Base-by-base conservation (phyloP, 2,329 filamentous ascomycete genomes). In the Fusarium compactum region DNA sequence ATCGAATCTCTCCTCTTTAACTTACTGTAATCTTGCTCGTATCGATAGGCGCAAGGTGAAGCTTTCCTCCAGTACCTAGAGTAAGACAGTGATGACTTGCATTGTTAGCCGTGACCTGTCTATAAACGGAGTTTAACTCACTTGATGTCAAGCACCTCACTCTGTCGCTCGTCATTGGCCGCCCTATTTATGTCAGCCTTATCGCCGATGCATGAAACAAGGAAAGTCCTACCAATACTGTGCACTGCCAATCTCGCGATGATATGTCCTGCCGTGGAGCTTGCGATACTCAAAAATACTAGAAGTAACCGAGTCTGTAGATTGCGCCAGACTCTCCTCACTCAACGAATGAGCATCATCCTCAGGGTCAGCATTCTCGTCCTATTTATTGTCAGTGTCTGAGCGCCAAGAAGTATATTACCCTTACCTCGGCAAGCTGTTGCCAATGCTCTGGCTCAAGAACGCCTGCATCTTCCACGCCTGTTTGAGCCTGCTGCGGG, bases 241-340 rank as follows among this genome's bases (percentile, higher is more conserved):
- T 5, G 61, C 61, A n/a, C 22, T 64, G 0, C 61, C 61, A 11
- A 64, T 64, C 4, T 64, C 61, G 0, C 50, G 38, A 58, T 64
- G 61, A n/a, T 64, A 64, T 4, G 61, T 64, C 8, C 61, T 57
- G 4, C 61, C 61, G 27, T 64, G 61, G 3, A 64, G 38, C n/a
- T 64, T 64, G 18, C 61, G 61, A 9, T 64, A 64, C 22, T 64
- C 61, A 7, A 58, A 64, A 6, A 64, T 64, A 16, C 59, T 64
- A 12, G 61, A 64, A 4, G 38, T 45, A 1, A 64, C 29, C 4
- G 61, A 64, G 18, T 63, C 61, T 18, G 61, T 64, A 2, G 61
- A 64, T 15, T 51, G 57, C 3, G 45, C 15, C 3, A 64, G 29
- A 7, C 61, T 64, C 4, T 64, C 27, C 3, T 30, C 50, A 4